Evolutionary conservation across 169 alveolate genomes (phyloP).

Genomic region (Neospora caninum): DNA sequence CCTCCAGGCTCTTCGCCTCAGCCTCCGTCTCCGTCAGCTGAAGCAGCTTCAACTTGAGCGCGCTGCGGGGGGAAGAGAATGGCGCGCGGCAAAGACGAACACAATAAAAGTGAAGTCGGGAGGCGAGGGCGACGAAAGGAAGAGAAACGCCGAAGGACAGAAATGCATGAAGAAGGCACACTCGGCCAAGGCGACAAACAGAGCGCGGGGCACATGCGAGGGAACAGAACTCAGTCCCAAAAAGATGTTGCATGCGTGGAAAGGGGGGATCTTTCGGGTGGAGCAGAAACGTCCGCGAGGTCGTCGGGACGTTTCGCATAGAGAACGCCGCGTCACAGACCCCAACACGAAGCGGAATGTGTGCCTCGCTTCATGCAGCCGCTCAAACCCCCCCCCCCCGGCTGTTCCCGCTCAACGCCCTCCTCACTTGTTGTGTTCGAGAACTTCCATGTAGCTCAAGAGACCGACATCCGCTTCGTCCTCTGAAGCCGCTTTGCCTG

Average conservation of each 20-base stretch:
- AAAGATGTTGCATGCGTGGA: no score
- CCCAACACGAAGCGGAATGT: no score
- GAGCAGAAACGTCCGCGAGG: no score
- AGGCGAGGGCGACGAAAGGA: neutral
- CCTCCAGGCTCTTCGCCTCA: slow-evolving; percentile 55
- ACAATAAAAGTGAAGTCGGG: neutral
- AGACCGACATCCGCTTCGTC: neutral
- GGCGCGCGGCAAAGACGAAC: neutral
- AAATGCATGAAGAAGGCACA: neutral
- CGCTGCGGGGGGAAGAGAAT: slow-evolving; percentile 34
- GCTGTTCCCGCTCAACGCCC: neutral
- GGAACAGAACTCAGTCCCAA: no score
- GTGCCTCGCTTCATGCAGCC: no score
- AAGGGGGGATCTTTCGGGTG: no score
- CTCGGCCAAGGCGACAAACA: neutral
- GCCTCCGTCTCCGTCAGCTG: slow-evolving; percentile 62
- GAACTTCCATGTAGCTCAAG: neutral
- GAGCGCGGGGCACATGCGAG: no score
- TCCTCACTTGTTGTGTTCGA: slow-evolving; percentile 2
- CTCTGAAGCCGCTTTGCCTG: neutral
- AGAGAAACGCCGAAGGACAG: neutral
- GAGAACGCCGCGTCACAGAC: no score
- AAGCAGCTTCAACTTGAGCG: slow-evolving; percentile 60
- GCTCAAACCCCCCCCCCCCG: neutral
- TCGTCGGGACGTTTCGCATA: no score